A percentile compares a stretch with the other conserved stretches of the same genome.
phyloP scores from a whole-genome alignment of 2,329 filamentous ascomycete genomes.

The Fusarium fujikuroi region DNA sequence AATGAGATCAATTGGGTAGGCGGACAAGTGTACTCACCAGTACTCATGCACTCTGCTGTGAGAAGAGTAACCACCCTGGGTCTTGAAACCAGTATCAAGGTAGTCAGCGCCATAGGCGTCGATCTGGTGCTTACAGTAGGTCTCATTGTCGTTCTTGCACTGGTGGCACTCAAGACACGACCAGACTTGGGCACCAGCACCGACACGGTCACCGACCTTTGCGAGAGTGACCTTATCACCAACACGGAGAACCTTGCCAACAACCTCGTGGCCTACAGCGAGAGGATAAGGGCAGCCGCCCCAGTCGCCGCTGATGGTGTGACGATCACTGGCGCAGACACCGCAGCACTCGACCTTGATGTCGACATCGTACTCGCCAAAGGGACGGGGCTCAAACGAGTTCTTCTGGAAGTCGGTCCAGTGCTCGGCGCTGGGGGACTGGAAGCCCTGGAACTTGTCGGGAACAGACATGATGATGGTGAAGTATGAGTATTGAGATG shows the following conservation, averaged over 20 bases:
- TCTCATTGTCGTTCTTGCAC: constrained; percentile 55
- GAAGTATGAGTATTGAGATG: background rate
- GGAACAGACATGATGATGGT: constrained; percentile 60
- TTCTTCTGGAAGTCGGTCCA: constrained; percentile 74
- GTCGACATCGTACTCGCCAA: constrained; percentile 87
- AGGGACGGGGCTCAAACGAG: constrained; percentile 84
- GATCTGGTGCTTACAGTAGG: constrained; percentile 53
- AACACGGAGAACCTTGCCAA: constrained; percentile 74
- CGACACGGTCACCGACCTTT: constrained; percentile 68
- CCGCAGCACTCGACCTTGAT: constrained; percentile 87
- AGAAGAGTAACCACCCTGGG: constrained; percentile 66
- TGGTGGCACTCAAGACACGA: constrained; percentile 60
- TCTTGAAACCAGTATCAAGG: constrained; percentile 62
- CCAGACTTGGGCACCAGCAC: constrained; percentile 66
- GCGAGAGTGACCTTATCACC: constrained; percentile 62
- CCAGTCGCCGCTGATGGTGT: constrained; percentile 77
- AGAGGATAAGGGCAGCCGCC: constrained; percentile 70
- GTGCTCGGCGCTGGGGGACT: constrained; percentile 63
- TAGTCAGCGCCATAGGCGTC: constrained; percentile 64
- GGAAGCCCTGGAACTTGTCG: constrained; percentile 70
- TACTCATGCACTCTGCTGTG: constrained; percentile 51
- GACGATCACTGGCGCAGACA: constrained; percentile 77
- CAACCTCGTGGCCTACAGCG: constrained; percentile 77
- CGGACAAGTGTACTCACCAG: constrained; percentile 55
- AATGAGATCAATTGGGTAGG: background rate